These are phyloP conservation scores for Ustilago nuda DNA, from an alignment of 1,284 basidiomycete species.

Conservation along the genomic window DNA sequence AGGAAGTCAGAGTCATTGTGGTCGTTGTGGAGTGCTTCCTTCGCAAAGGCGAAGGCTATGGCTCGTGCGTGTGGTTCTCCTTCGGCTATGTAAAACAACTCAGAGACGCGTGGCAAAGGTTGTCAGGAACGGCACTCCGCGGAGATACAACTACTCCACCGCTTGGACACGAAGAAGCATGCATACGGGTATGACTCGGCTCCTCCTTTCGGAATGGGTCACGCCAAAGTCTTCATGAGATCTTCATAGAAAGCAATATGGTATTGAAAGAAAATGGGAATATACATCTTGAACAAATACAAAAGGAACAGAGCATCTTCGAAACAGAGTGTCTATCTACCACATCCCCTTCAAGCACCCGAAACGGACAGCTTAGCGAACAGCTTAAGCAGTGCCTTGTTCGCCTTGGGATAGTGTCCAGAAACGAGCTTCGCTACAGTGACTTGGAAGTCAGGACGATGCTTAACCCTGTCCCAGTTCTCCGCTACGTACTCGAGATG, in stretches of 20 bases:
- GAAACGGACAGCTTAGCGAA: constrained; percentile 53
- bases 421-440: constrained; percentile 48
- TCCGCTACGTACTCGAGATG: constrained; percentile 54
- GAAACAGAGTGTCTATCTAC: constrained; percentile 8
- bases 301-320: neutral
- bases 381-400: constrained; percentile 54
- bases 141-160: neutral
- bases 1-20: neutral
- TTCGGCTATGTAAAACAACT: neutral
- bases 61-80: neutral
- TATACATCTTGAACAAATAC: neutral
- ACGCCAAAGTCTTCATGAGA: no score
- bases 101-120: neutral
- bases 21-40: neutral
- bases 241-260: no score
- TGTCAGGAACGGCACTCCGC: neutral
- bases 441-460: constrained; percentile 54
- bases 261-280: neutral
- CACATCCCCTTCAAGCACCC: neutral
- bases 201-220: no score
- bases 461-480: constrained; percentile 59
- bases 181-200: no score
- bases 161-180: no score
- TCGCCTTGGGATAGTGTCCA: constrained; percentile 52
- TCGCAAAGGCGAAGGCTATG: neutral